Conservation (phyloP, 805 yeast species). For the Candida boidinii region DNA sequence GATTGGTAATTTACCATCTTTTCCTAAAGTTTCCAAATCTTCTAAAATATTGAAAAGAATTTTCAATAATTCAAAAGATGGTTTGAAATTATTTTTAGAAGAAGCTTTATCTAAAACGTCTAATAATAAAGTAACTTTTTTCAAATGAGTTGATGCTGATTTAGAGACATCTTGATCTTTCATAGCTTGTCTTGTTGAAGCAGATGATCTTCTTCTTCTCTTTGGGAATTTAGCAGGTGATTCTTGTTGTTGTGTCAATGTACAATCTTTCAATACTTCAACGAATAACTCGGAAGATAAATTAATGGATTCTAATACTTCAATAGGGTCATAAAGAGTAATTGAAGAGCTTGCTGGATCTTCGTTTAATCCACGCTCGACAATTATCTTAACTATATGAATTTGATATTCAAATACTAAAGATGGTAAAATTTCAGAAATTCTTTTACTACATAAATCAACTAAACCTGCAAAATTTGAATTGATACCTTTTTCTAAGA, state of each 20-base stretch:
- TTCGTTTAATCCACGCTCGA: conserved; percentile 35
- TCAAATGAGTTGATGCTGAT: conserved; percentile 72
- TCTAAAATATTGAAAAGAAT: conserved; percentile 50
- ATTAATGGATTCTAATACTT: conserved; percentile 43
- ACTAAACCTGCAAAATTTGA: conserved; percentile 35
- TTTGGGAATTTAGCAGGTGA: conserved; percentile 41
- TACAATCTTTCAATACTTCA: conserved; percentile 43
- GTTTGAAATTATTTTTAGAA: conserved; percentile 12
- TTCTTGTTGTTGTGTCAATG: conserved; percentile 17
- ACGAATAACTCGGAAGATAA: conserved; percentile 51
- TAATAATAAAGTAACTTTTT: conserved; percentile 66
- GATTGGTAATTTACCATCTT: conserved; percentile 87
- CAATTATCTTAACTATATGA: conserved; percentile 46
- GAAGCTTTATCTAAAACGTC: conserved; percentile 61
- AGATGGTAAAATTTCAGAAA: conserved; percentile 45
- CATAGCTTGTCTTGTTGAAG: conserved; percentile 68
- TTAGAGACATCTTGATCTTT: conserved; percentile 61
- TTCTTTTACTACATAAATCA: conserved; percentile 39
- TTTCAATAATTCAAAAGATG: conserved; percentile 29
- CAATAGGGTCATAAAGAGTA: conserved; percentile 42
- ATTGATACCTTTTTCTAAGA: conserved; percentile 47
- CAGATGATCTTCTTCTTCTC: conserved; percentile 78
- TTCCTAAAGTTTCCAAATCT: conserved; percentile 77
- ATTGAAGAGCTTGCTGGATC: conserved; percentile 28
- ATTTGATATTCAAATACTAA: conserved; percentile 53